These are phyloP conservation scores for Colletotrichum noveboracense DNA, from an alignment of 2,329 filamentous ascomycete genomes.

Conservation along the genomic window DNA sequence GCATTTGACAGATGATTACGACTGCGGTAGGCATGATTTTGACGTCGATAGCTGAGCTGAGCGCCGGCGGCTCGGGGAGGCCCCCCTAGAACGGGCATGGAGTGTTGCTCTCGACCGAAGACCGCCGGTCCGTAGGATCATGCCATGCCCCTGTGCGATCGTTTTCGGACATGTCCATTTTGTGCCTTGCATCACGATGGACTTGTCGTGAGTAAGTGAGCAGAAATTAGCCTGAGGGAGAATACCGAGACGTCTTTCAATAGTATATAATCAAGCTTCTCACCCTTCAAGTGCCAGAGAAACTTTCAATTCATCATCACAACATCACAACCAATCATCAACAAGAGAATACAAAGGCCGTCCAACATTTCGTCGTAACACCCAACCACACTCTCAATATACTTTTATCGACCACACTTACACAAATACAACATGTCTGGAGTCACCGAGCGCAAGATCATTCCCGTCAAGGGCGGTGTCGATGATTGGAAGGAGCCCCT, in stretches of 20 bases:
- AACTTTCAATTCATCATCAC: not conserved
- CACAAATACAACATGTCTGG: not conserved
- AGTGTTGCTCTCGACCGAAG: not conserved
- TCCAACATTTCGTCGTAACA: not conserved
- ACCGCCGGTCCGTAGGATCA: not conserved
- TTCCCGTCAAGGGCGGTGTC: conserved; percentile 5
- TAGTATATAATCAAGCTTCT: not conserved
- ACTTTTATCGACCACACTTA: not conserved
- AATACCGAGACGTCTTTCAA: not conserved
- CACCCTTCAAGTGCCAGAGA: not conserved
- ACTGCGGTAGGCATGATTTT: not conserved
- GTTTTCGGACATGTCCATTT: not conserved
- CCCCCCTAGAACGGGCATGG: not conserved
- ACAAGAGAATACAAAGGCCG: not conserved
- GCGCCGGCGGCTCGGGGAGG: not conserved
- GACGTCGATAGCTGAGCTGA: not conserved
- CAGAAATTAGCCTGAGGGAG: not conserved
- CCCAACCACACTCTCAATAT: not conserved
- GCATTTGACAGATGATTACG: not conserved
- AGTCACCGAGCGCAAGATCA: conserved; percentile 13
- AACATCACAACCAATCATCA: not conserved
- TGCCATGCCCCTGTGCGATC: not conserved
- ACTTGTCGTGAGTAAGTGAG: not conserved
- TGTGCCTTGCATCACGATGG: not conserved
- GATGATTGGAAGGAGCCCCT: conserved; percentile 15